These are phyloP conservation scores for Capsicum rhomboideum DNA, from an alignment of 257 asterid species.

Conservation along the genomic window DNA sequence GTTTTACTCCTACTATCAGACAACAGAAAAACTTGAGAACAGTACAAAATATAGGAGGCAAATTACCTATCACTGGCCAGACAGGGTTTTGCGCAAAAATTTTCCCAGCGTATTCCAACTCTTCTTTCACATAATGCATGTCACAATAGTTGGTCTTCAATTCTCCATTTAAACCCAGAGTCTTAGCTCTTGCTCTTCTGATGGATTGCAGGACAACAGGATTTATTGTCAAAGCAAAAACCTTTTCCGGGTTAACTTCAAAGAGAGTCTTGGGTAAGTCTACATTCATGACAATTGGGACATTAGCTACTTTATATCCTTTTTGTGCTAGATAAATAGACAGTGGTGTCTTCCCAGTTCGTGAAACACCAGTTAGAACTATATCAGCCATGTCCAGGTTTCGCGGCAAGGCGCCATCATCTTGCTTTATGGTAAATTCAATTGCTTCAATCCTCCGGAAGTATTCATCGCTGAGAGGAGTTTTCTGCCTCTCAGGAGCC, in stretches of 20 bases:
- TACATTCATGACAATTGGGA: conserved; percentile 71
- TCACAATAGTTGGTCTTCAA: conserved; percentile 57
- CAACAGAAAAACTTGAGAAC: not conserved
- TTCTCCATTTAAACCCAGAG: conserved; percentile 55
- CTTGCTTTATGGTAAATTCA: conserved; percentile 95
- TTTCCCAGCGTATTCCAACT: conserved; percentile 61
- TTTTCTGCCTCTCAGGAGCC: conserved; percentile 58
- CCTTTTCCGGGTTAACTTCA: conserved; percentile 80
- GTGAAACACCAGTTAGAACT: conserved; percentile 83
- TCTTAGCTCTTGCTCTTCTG: conserved; percentile 76
- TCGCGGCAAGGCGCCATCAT: conserved; percentile 82
- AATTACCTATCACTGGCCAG: conserved; percentile 98
- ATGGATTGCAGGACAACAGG: conserved; percentile 67
- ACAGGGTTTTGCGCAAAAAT: conserved; percentile 70
- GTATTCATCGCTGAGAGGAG: conserved; percentile 79
- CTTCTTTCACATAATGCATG: conserved; percentile 55
- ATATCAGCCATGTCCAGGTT: conserved; percentile 72
- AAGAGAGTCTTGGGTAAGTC: conserved; percentile 60
- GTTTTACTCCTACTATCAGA: not conserved
- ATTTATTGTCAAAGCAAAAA: conserved; percentile 79
- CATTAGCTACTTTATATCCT: conserved; percentile 96
- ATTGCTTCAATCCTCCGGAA: conserved; percentile 81
- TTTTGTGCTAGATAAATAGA: conserved; percentile 86
- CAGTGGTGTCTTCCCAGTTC: conserved; percentile 87
- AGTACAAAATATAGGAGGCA: not conserved